Base-by-base conservation (phyloP, 2,329 filamentous ascomycete species). In the Ophiocordyceps sinensis region DNA sequence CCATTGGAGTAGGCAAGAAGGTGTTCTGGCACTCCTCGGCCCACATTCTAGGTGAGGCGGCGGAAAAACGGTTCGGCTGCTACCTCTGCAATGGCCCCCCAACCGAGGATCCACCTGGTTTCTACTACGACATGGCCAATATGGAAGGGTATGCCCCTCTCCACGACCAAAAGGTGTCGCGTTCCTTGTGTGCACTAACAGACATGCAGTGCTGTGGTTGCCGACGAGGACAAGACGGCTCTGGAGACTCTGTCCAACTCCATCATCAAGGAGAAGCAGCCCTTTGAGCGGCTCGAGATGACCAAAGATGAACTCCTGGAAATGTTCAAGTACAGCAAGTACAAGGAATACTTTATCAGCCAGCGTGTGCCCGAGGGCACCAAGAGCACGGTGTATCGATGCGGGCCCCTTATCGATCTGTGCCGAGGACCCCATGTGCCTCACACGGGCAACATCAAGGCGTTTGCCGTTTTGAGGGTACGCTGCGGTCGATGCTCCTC, bases 1-100 rank as follows among this genome's bases (percentile, higher is more conserved):
- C 38, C 31, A 14, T 17, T 19, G 37, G 17, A 28, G 4, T 41
- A 64, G 89, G 86, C 54, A 88, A 91, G 67, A 85, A 85, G 60
- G 89, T 96, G 43, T 98, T 95, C 67, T 98, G 89, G 89, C 91
- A 96, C 64, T 94, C 86, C 17, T 89, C 82, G 53, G 91, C 91
- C 36, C 91, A 98, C 61, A 81, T 94, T 49, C 76, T 98, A n/a
- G 91, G 91, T 51, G 91, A 96, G 64, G 88, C 88, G 45, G 84
- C 82, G 39, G 91, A 98, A 65, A 76, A 83, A 56, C 76, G 87
- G 53, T 98, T 87, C 57, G 85, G 87, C 45, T 95, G 89, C 65
- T 81, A 85, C 53, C 75, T 95, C 37, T 95, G 87, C 61, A 93
- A 95, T 58, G 91, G 91, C 21, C 91, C 91, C 29, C 91, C 86